Evolutionary conservation across 2,329 filamentous ascomycete species (phyloP).

Genomic region (Penicillium sp.): DNA sequence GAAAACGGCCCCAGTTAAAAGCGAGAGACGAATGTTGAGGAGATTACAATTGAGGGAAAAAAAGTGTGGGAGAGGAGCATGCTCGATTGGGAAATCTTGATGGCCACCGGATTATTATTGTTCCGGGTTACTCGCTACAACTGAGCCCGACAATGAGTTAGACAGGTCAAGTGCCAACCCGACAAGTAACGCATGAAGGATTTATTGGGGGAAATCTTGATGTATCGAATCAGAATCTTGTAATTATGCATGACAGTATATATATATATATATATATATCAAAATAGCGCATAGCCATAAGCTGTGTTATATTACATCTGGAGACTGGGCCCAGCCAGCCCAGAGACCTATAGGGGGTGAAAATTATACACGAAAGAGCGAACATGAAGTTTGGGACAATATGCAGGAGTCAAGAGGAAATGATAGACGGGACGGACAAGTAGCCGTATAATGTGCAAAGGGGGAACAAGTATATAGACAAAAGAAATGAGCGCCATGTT

Average conservation of each 20-base stretch:
- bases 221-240: not conserved
- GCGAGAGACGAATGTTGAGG: not conserved
- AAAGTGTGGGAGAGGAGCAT: constrained; percentile 14
- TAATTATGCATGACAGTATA: constrained; percentile 20
- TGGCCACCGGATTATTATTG: constrained; percentile 25
- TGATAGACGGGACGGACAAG: constrained; percentile 15
- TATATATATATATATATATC: constrained; percentile 26
- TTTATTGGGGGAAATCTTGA: not conserved
- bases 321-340: constrained; percentile 26
- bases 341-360: not conserved
- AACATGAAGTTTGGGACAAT: constrained; percentile 6
- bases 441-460: constrained; percentile 26
- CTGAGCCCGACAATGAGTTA: not conserved
- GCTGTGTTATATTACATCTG: constrained; percentile 35
- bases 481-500: constrained; percentile 22
- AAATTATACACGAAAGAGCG: constrained; percentile 21
- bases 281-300: constrained; percentile 15
- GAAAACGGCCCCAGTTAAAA: not conserved
- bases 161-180: not conserved
- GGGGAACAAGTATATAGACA: constrained; percentile 18
- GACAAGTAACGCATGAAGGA: not conserved
- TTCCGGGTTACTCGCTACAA: constrained; percentile 16
- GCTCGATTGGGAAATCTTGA: constrained; percentile 34
- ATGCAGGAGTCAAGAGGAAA: constrained; percentile 11
- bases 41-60: constrained; percentile 11